phyloP scores from a whole-genome alignment of 1,139 yeast species.

The Torulaspora pretoriensis region DNA sequence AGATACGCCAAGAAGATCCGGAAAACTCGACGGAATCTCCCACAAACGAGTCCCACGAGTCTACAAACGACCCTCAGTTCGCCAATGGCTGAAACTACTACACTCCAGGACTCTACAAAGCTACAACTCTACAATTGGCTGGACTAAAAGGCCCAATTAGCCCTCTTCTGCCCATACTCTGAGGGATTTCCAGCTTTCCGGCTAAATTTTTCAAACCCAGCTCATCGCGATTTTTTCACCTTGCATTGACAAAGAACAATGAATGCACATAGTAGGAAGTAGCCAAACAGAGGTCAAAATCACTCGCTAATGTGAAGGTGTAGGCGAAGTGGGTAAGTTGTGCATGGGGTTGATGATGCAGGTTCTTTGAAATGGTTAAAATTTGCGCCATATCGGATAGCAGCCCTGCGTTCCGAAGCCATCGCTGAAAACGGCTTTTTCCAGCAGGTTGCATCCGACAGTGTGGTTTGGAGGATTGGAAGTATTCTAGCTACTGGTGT shows the following conservation, averaged over 20 bases:
- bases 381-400: not conserved
- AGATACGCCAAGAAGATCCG: not conserved
- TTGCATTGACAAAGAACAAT: not conserved
- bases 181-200: not conserved
- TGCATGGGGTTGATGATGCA: not conserved
- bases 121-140: too few relatives aligned
- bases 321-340: not conserved
- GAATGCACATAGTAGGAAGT: not conserved
- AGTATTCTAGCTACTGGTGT: too few relatives aligned
- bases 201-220: not conserved
- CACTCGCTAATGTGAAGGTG: not conserved
- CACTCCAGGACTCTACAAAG: too few relatives aligned
- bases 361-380: not conserved
- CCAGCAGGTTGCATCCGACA: not conserved
- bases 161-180: not conserved
- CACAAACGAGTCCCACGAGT: too few relatives aligned
- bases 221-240: not conserved
- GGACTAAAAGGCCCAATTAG: too few relatives aligned
- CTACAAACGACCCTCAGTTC: too few relatives aligned
- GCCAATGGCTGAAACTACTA: too few relatives aligned
- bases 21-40: conserved; percentile 3
- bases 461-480: not conserved
- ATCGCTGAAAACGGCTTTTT: conserved; percentile 2
- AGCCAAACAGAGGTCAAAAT: not conserved
- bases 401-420: conserved; percentile 3